Evolutionary conservation across 2,329 filamentous ascomycete genomes (phyloP), one percentile per base, ranked within the genome.

Genomic region (Phialemoniopsis sp.): DNA sequence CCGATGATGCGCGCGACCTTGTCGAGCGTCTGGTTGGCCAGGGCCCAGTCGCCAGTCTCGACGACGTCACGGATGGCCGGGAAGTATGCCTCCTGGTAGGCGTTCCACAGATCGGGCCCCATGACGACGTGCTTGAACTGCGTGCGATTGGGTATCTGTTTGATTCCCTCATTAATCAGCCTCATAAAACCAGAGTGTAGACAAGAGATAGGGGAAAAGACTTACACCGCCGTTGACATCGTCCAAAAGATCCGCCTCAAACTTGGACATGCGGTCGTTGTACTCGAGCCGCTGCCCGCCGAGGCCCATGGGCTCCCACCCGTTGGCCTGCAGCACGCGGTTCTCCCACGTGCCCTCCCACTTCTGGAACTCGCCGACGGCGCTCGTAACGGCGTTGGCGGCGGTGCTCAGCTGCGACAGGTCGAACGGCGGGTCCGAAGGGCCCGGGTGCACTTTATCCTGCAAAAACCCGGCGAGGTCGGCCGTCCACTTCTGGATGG

Each of bases 81-180:
- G 64, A 94, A 94, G 45, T 78, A 78, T 0, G 77, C 76, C 40
- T 77, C 76, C 26, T 85, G 76, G 48, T 83, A 77, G 29, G 76
- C 79, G 28, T 82, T 82, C 84, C 88, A 90, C 3, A 79, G 68
- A 54, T 88, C 79, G 1, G 93, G 93, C 2, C 87, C 91, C 57
- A 90, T 95, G 41, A 98, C 67, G 55, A 94, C 76, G 62, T 96
- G 93, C 62, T 94, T 95, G 73, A 89, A 98, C 64, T 97, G 93
- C 5, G 86, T 87, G 47, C 91, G 82, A 51, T 88, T 88, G 30
- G 87, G 87, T 5, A 95, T 76, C 85, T 89, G 26, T 10, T 12
- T n/a, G 12, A n/a, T n/a, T n/a, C n/a, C n/a, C n/a, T n/a, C n/a
- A n/a, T n/a, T n/a, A n/a, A n/a, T n/a, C n/a, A n/a, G n/a, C n/a